A percentile compares a stretch with the other conserved stretches of the same genome.
phyloP scores from a whole-genome alignment of 2,329 filamentous ascomycete genomes.

The Chaetothyriales sp. region DNA sequence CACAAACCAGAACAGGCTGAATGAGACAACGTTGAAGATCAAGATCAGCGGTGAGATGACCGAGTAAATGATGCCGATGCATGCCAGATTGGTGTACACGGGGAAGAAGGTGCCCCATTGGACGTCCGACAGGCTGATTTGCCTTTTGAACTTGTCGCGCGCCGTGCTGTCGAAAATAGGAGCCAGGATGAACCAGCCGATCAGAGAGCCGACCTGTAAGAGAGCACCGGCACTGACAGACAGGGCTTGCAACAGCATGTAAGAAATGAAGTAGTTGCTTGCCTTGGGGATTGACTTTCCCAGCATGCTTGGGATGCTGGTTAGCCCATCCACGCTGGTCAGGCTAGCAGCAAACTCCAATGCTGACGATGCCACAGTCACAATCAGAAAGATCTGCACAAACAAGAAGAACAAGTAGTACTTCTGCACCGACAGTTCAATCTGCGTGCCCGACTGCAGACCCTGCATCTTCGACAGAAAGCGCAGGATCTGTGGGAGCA shows the following conservation, averaged over 20 bases:
- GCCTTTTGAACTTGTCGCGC: constrained; percentile 67
- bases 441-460: constrained; percentile 64
- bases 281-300: constrained; percentile 69
- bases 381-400: constrained; percentile 84
- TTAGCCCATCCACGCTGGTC: constrained; percentile 47
- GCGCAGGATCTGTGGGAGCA: constrained; percentile 66
- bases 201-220: constrained; percentile 63
- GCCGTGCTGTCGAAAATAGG: constrained; percentile 71
- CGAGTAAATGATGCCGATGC: constrained; percentile 78
- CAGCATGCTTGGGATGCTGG: constrained; percentile 56
- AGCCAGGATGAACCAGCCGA: constrained; percentile 68
- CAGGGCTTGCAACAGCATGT: constrained; percentile 89
- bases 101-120: constrained; percentile 92
- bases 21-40: constrained; percentile 85
- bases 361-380: constrained; percentile 67
- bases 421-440: constrained; percentile 68
- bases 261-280: constrained; percentile 95
- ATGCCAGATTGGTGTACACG: constrained; percentile 90
- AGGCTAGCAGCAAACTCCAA: constrained; percentile 50
- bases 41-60: constrained; percentile 81
- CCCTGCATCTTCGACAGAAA: constrained; percentile 61
- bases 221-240: constrained; percentile 81
- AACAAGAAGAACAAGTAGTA: constrained; percentile 94
- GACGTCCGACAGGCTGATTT: constrained; percentile 61
- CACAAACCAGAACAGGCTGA: constrained; percentile 79